These are phyloP conservation scores for Vitis hybrid DNA, from an alignment of 177 flowering plant genomes.

Conservation along the genomic window DNA sequence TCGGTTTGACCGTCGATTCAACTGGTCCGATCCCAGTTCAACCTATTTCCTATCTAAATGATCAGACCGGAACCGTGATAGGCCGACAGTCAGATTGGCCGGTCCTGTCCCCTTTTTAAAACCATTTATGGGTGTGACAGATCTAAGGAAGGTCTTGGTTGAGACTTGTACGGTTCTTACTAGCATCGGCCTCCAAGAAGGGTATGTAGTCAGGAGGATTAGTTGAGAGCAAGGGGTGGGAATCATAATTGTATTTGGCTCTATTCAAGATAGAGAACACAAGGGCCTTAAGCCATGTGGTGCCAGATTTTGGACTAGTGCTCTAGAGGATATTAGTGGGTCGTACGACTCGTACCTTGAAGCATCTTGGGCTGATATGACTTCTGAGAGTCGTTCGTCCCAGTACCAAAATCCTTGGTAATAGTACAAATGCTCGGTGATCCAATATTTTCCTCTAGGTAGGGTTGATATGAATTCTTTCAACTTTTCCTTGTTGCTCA, in stretches of 20 bases:
- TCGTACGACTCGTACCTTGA: neutral
- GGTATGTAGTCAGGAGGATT: conserved; percentile 11
- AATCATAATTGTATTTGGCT: neutral
- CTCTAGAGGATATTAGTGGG: conserved; percentile 11
- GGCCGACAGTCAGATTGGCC: too few relatives aligned
- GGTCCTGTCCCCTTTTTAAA: too few relatives aligned
- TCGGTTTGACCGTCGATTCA: rapidly evolving
- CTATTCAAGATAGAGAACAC: neutral
- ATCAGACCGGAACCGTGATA: too few relatives aligned
- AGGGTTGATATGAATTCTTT: conserved; percentile 1
- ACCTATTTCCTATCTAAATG: too few relatives aligned
- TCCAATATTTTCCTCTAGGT: neutral
- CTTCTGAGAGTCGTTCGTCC: neutral
- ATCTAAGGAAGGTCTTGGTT: neutral
- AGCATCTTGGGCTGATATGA: conserved; percentile 1
- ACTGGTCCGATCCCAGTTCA: too few relatives aligned
- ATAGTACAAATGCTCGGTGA: neutral
- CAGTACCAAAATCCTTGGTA: conserved; percentile 9
- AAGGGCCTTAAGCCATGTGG: conserved; percentile 14
- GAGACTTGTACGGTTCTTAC: neutral
- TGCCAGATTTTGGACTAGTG: conserved; percentile 11
- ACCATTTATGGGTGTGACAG: conserved; percentile 1
- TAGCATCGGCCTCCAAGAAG: conserved; percentile 1
- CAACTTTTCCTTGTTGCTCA: too few relatives aligned
- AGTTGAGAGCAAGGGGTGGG: conserved; percentile 7